Percentiles rank a stretch among this genome's conserved stretches.
These are phyloP conservation scores for Bonia amplexicaulis DNA, from an alignment of 176 grass and related monocot genomes.

Conservation along the genomic window DNA sequence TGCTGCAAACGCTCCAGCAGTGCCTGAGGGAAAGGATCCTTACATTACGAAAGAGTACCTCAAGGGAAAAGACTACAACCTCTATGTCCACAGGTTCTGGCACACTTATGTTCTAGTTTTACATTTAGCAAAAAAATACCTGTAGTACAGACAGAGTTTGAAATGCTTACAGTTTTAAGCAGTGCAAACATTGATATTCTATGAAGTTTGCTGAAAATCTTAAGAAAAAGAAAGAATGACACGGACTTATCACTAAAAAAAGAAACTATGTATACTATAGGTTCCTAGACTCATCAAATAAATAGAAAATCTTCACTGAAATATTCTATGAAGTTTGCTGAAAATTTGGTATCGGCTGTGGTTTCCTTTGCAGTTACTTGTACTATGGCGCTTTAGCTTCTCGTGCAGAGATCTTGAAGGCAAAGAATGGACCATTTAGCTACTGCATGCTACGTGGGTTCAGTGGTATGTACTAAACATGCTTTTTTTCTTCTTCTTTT, in stretches of 20 bases:
- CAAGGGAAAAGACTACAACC: constrained; percentile 15
- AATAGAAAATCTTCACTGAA: too few species aligned
- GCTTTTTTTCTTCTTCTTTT: too few species aligned
- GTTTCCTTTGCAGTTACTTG: constrained; percentile 38
- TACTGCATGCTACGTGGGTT: constrained; percentile 44
- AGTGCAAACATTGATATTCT: not conserved
- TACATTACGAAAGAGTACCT: constrained; percentile 34
- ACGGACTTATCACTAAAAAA: too few species aligned
- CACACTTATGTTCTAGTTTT: not conserved
- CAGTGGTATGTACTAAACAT: constrained; percentile 21
- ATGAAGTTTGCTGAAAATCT: not conserved
- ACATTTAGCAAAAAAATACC: too few species aligned
- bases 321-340: not conserved
- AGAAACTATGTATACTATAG: too few species aligned
- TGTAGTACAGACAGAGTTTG: not conserved
- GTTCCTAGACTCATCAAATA: too few species aligned
- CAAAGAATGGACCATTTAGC: constrained; percentile 21
- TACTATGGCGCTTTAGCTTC: constrained; percentile 31
- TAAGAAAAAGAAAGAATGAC: too few species aligned
- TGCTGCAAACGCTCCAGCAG: constrained; percentile 28
- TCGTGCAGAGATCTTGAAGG: constrained; percentile 37
- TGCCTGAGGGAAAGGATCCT: not conserved
- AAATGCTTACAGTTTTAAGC: not conserved
- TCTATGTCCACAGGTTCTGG: constrained; percentile 45
- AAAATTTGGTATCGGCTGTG: not conserved